phyloP scores from a whole-genome alignment of 441 rosid species.

The Cnidoscolus chayamansa region DNA sequence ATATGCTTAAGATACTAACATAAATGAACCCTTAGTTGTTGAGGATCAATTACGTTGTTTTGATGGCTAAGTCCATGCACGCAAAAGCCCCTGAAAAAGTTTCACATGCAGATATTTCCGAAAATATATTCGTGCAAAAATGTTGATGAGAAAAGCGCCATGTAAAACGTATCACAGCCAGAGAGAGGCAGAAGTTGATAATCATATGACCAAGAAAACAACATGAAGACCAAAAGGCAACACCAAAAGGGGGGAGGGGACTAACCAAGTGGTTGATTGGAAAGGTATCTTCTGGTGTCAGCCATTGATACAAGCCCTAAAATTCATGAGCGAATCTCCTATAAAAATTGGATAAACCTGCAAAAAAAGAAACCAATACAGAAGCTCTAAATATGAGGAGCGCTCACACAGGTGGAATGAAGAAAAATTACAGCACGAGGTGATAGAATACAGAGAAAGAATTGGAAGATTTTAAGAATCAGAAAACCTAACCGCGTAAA shows the following conservation, averaged over 20 bases:
- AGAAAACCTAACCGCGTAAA: background rate
- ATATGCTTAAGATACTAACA: no score
- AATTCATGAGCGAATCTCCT: slow-evolving; percentile 10
- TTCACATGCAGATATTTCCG: background rate
- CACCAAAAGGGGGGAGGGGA: background rate
- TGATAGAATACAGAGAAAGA: background rate
- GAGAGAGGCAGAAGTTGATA: no score
- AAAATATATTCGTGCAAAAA: background rate
- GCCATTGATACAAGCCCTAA: slow-evolving; percentile 36
- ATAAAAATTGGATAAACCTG: background rate
- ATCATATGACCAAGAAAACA: no score
- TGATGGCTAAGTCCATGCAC: background rate
- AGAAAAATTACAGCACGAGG: background rate
- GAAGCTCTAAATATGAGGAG: background rate
- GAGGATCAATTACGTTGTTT: background rate
- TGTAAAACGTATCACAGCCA: no score
- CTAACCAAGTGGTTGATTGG: slow-evolving; percentile 38
- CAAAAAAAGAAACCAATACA: background rate
- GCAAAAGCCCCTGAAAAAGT: background rate
- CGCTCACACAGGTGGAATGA: background rate
- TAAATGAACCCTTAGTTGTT: background rate
- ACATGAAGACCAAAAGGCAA: no score
- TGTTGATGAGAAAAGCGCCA: background rate
- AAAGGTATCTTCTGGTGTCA: slow-evolving; percentile 38
- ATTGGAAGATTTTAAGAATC: background rate